Evolutionary conservation across 352 stramenopile genomes (phyloP).

Genomic region (Pythium sp.): DNA sequence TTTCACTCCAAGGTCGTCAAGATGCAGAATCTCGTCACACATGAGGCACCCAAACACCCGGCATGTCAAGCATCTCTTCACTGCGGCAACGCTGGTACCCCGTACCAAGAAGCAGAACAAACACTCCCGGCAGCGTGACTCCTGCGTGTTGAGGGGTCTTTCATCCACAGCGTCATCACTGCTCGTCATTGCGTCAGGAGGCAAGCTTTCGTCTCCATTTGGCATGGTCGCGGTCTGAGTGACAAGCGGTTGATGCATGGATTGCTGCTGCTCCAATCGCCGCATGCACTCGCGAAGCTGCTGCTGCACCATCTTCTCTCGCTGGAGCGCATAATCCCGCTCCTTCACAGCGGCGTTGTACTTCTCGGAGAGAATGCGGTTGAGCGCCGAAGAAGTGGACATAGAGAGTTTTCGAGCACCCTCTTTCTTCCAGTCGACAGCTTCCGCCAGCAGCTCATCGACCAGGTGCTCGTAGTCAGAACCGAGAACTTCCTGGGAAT

Average conservation of each 20-base stretch:
- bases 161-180: background rate
- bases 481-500: background rate
- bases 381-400: slow-evolving; percentile 21
- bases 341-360: slow-evolving; percentile 36
- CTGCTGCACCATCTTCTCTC: slow-evolving; percentile 26
- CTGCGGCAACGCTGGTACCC: slow-evolving; percentile 6
- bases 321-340: slow-evolving; percentile 37
- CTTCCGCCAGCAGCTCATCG: slow-evolving; percentile 20
- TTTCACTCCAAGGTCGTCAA: slow-evolving; percentile 62
- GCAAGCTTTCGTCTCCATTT: slow-evolving; percentile 6
- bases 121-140: slow-evolving; percentile 16
- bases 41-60: slow-evolving; percentile 34
- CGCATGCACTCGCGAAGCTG: slow-evolving; percentile 28
- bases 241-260: background rate
- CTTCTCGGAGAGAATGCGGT: slow-evolving; percentile 43
- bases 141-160: background rate
- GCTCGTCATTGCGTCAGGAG: background rate
- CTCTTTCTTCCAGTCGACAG: slow-evolving; percentile 12
- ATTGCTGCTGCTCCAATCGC: slow-evolving; percentile 18
- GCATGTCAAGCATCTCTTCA: slow-evolving; percentile 49
- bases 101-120: slow-evolving; percentile 33
- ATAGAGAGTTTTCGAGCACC: slow-evolving; percentile 1
- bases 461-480: slow-evolving; percentile 6
- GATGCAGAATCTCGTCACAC: slow-evolving; percentile 51
- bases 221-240: background rate